A percentile compares a stretch with the other conserved stretches of the same genome.
These are phyloP conservation scores for Rhypophila decipiens DNA, from an alignment of 495 filamentous ascomycete species.

Conservation along the genomic window DNA sequence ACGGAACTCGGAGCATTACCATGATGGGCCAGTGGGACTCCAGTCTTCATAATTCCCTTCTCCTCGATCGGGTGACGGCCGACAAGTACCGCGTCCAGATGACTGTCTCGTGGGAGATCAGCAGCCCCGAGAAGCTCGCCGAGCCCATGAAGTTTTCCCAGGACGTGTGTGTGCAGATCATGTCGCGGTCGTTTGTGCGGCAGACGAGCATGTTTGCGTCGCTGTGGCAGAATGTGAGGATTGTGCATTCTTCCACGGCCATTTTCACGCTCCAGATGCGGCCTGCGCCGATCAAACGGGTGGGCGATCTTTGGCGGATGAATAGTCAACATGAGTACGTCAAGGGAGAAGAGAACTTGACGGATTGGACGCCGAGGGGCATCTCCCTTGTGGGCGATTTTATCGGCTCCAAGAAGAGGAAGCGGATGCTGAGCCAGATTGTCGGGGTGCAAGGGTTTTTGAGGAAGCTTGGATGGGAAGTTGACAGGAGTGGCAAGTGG, in stretches of 20 bases:
- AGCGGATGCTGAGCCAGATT: slow-evolving; percentile 66
- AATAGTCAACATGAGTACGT: slow-evolving; percentile 90
- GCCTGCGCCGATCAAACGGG: slow-evolving; percentile 82
- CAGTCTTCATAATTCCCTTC: slow-evolving; percentile 78
- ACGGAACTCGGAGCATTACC: slow-evolving; percentile 85
- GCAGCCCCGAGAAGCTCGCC: slow-evolving; percentile 66
- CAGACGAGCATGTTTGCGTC: slow-evolving; percentile 81
- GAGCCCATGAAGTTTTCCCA: slow-evolving; percentile 80
- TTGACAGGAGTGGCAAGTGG: too few relatives aligned
- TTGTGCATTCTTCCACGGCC: slow-evolving; percentile 77
- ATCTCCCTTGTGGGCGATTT: slow-evolving; percentile 83
- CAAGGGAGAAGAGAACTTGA: slow-evolving; percentile 84
- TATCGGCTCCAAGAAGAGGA: slow-evolving; percentile 61
- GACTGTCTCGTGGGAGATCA: slow-evolving; percentile 74
- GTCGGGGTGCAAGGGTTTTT: slow-evolving; percentile 71
- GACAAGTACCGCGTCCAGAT: slow-evolving; percentile 91
- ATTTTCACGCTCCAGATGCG: slow-evolving; percentile 82
- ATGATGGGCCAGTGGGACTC: slow-evolving; percentile 94
- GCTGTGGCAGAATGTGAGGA: slow-evolving; percentile 74
- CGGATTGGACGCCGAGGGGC: slow-evolving; percentile 79
- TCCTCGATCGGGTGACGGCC: slow-evolving; percentile 82
- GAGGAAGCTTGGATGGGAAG: slow-evolving; percentile 39
- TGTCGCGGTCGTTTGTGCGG: slow-evolving; percentile 76
- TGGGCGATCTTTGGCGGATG: slow-evolving; percentile 94
- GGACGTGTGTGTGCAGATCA: slow-evolving; percentile 71